These are phyloP conservation scores for Rhododendron kiyosumense DNA, from an alignment of 148 eudicot genomes.

Conservation along the genomic window DNA sequence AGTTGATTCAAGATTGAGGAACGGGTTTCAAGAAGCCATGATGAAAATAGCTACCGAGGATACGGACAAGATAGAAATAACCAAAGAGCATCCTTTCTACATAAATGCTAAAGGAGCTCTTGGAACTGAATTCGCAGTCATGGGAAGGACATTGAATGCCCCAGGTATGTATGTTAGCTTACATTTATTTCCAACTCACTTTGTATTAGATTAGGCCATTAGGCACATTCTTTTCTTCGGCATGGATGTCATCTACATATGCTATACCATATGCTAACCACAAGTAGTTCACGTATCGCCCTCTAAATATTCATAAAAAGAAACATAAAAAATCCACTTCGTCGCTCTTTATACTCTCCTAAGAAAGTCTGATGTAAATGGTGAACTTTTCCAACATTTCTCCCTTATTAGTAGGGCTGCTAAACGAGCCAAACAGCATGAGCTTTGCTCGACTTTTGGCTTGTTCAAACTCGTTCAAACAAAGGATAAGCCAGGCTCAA, in stretches of 20 bases:
- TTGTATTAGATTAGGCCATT: neutral
- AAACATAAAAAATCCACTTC: neutral
- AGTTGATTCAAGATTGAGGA: conserved; percentile 30
- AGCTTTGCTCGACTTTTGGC: no score
- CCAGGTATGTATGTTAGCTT: conserved; percentile 23
- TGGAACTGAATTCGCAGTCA: conserved; percentile 35
- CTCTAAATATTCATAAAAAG: neutral
- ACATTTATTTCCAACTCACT: neutral
- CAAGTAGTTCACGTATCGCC: neutral
- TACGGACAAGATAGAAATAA: conserved; percentile 27
- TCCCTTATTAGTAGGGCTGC: no score
- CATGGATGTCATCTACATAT: neutral
- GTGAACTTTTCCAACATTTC: no score
- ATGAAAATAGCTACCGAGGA: conserved; percentile 32
- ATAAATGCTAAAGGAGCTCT: conserved; percentile 42
- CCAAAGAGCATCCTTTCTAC: conserved; percentile 35
- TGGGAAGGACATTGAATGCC: conserved; percentile 35
- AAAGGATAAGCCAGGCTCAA: no score
- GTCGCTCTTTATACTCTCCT: neutral
- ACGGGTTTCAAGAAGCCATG: conserved; percentile 43
- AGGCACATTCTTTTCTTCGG: neutral
- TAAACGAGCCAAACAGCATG: no score
- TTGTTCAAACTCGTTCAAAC: no score
- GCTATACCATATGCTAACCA: neutral
- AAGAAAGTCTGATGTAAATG: no score